phyloP scores from a whole-genome alignment of 2,329 filamentous ascomycete genomes.

The Eutypa lata region DNA sequence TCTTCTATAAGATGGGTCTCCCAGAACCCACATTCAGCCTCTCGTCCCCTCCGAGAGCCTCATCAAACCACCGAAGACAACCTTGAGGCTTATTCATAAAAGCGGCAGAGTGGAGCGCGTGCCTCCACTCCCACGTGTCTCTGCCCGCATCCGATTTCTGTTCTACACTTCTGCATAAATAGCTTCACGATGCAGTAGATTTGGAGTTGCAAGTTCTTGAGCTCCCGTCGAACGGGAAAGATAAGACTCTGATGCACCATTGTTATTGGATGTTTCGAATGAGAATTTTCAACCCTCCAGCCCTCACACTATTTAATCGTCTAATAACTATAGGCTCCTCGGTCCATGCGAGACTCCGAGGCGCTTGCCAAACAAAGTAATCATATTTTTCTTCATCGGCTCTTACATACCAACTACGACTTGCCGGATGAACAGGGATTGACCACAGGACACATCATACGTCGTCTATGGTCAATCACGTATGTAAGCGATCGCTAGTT shows the following conservation, averaged over 20 bases:
- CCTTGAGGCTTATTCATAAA: neutral
- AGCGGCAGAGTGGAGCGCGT: neutral
- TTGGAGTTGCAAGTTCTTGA: too few relatives aligned
- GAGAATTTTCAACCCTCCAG: neutral
- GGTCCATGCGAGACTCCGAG: neutral
- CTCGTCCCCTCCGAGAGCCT: neutral
- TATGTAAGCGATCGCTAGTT: too few relatives aligned
- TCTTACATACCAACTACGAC: neutral
- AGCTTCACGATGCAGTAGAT: too few relatives aligned
- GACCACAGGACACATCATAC: neutral
- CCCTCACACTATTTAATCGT: neutral
- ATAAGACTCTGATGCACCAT: too few relatives aligned
- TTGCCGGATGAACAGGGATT: neutral
- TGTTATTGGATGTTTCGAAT: neutral
- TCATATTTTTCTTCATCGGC: neutral
- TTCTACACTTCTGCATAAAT: too few relatives aligned
- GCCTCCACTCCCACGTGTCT: constrained; percentile 1
- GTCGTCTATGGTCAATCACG: too few relatives aligned
- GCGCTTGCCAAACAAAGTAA: neutral
- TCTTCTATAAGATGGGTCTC: constrained; percentile 4
- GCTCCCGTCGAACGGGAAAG: too few relatives aligned
- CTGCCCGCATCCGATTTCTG: neutral
- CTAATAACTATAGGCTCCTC: neutral
- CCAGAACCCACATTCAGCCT: constrained; percentile 1
- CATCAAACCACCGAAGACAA: neutral